Conservation (phyloP, 1,139 yeast species). For the Chernovozyma aurita region DNA sequence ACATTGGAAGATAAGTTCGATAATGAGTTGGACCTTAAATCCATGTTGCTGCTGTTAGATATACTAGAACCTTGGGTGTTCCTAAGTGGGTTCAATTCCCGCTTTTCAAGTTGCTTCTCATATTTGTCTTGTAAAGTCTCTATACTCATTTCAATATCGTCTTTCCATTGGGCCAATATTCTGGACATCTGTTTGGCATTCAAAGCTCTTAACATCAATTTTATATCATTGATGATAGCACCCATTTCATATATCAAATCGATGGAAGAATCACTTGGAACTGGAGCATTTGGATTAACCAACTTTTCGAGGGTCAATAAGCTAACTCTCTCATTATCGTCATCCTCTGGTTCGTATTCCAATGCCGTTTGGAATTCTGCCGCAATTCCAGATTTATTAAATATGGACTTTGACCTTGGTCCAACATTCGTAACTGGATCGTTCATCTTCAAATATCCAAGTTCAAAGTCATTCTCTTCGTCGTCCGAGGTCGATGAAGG, state of each 20-base stretch:
- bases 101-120: neutral
- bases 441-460: conserved; percentile 26
- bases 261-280: conserved; percentile 51
- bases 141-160: conserved; percentile 21
- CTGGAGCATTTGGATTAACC: conserved; percentile 47
- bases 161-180: conserved; percentile 33
- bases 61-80: neutral
- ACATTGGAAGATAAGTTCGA: neutral
- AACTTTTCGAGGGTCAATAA: conserved; percentile 45
- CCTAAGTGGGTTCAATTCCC: neutral
- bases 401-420: conserved; percentile 34
- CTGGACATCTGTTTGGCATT: conserved; percentile 58
- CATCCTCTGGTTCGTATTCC: conserved; percentile 11
- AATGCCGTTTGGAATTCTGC: conserved; percentile 6
- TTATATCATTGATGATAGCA: conserved; percentile 57
- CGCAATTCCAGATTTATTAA: conserved; percentile 24
- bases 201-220: conserved; percentile 56
- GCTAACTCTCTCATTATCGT: conserved; percentile 15
- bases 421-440: conserved; percentile 20
- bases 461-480: conserved; percentile 16
- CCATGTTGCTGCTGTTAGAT: neutral
- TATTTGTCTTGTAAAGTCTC: conserved; percentile 15
- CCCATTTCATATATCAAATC: conserved; percentile 59
- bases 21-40: neutral
- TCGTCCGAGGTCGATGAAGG: conserved; percentile 3